Conservation (phyloP, 2,329 filamentous ascomycete species). For the Talaromyces rugulosus region DNA sequence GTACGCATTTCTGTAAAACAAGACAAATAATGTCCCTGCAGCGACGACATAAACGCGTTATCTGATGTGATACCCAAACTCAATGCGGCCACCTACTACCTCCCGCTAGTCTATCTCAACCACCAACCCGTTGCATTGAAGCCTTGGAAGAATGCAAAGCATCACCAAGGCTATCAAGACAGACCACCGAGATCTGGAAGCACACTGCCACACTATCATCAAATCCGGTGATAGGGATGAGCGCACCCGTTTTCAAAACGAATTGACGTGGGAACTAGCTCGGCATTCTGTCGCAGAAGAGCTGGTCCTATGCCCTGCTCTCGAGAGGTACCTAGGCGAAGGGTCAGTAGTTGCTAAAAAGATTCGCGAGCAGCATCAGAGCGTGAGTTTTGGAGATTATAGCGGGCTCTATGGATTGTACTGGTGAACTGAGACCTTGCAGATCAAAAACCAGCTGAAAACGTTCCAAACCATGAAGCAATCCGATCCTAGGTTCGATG, state of each 20-base stretch:
- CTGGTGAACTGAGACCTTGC: not conserved
- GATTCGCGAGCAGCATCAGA: conserved; percentile 46
- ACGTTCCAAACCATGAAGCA: conserved; percentile 46
- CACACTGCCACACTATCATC: conserved; percentile 42
- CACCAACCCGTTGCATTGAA: not conserved
- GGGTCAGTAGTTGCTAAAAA: conserved; percentile 44
- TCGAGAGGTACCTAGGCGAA: conserved; percentile 46
- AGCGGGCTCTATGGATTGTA: not conserved
- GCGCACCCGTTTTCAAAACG: conserved; percentile 45
- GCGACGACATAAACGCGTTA: too few species aligned
- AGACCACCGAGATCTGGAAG: conserved; percentile 40
- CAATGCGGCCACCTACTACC: not conserved
- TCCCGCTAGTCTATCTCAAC: not conserved
- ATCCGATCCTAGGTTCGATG: conserved; percentile 38
- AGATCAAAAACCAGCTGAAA: conserved; percentile 52
- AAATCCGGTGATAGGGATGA: conserved; percentile 39
- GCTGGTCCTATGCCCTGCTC: conserved; percentile 51
- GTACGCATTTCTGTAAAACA: too few species aligned
- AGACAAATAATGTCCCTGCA: too few species aligned
- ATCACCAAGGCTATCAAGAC: conserved; percentile 36
- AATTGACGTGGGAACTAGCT: conserved; percentile 51
- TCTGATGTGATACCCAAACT: not conserved
- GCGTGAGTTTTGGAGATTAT: conserved; percentile 22
- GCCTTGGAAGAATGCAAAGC: not conserved
- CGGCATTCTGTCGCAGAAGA: conserved; percentile 51